These are phyloP conservation scores for Kingdonia uniflora DNA, from an alignment of 164 flowering plant genomes.

Conservation along the genomic window DNA sequence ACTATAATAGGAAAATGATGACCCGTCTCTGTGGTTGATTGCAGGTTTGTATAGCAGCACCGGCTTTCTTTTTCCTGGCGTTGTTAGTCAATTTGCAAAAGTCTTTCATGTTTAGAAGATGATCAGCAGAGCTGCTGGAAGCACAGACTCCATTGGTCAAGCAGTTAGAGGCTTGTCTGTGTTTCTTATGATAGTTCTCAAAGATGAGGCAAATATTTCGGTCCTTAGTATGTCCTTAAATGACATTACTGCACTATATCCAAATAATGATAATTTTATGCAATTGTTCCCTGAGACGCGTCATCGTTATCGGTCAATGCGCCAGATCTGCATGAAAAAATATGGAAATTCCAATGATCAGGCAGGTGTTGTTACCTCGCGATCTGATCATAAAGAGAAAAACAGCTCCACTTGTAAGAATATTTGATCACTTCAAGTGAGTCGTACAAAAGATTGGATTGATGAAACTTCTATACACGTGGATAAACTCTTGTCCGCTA, in stretches of 20 bases:
- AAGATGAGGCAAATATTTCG: conserved; percentile 48
- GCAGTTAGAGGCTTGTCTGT: conserved; percentile 75
- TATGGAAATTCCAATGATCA: conserved; percentile 18
- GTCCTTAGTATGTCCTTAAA: conserved; percentile 19
- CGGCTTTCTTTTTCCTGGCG: conserved; percentile 96
- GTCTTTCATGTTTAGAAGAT: conserved; percentile 66
- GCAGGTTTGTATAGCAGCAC: conserved; percentile 83
- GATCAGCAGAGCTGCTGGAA: conserved; percentile 96
- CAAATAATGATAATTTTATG: conserved; percentile 20
- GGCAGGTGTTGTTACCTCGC: conserved; percentile 4
- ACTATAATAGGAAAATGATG: too few species aligned
- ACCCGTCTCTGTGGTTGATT: neutral
- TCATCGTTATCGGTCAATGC: conserved; percentile 36
- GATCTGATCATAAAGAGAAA: conserved; percentile 12
- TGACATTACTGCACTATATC: conserved; percentile 10
- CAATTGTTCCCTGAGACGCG: conserved; percentile 53
- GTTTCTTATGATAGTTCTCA: conserved; percentile 66
- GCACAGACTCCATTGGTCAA: conserved; percentile 60
- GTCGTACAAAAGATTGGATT: conserved; percentile 80
- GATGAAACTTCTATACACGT: conserved; percentile 59
- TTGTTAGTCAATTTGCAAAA: conserved; percentile 80
- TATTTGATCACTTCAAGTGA: conserved; percentile 38
- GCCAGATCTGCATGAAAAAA: conserved; percentile 15
- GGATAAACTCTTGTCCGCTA: conserved; percentile 51
- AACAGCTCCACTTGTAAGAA: conserved; percentile 8